Base-by-base conservation (phyloP, 208 protist genomes). In the Trypanosoma rangeli region DNA sequence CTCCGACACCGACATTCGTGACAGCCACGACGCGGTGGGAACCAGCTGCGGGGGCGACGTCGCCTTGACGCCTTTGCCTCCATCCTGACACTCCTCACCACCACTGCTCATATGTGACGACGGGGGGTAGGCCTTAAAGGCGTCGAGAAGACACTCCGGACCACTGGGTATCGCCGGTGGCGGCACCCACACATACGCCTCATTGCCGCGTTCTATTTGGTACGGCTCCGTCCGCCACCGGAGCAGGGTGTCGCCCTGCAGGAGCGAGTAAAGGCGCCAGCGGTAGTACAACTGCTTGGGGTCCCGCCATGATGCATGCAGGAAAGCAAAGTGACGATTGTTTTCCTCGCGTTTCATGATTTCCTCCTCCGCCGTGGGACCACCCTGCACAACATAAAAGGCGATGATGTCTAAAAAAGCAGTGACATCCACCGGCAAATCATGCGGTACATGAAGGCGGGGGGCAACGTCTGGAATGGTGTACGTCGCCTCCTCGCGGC, bases 211-310 rank as follows among this genome's bases (percentile, higher is more conserved):
- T 70, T 92, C 86, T 16, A 95, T 82, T 73, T 92, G 85, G 66
- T 88, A 95, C 24, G 85, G 84, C 63, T 83, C 74, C 4, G 84
- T 86, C 9, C 90, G 83, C 87, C 90, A 95, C 28, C 65, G 48
- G 3, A 83, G 35, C 29, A 92, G 62, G 3, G 73, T 84, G 66
- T 93, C 90, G 18, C 86, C 87, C 64, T 95, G 87, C 42, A 95
- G 72, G 20, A 93, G 68, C 15, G 90, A 90, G 78, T 92, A 95
- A 18, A 95, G 70, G 12, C 87, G 76, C 87, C 90, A 95, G 64
- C 90, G 87, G 78, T 95, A 95, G 79, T 95, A 95, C 24, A 90
- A 57, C 68, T 87, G 70, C 39, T 68, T 78, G 0, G 89, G 79
- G 48, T 92, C 73, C 13, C 81, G 73, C 70, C 80, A 89, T 24